Base-by-base conservation (phyloP, 2,329 filamentous ascomycete species). In the Aspergillus sp. region DNA sequence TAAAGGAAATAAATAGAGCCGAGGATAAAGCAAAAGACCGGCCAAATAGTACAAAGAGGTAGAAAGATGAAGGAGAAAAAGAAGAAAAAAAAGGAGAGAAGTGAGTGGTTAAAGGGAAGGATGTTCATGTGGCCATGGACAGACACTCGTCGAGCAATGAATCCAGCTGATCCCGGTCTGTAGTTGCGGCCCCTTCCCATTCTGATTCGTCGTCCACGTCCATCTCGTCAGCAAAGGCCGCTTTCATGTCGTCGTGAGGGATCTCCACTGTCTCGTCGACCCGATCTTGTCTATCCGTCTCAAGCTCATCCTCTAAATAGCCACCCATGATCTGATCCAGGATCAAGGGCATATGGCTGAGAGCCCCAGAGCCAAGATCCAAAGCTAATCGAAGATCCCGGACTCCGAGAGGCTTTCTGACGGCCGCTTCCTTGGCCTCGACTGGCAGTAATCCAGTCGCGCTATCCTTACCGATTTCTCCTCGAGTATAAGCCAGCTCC, bases 291-390 rank as follows among this genome's bases (percentile, higher is more conserved):
- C 61, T 64, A 49, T 69, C 66, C 4, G 61, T 63, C 49, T 88
- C 85, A 9, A 88, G 72, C 62, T 89, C 86, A 46, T 85, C 84
- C 60, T 93, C 88, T 30, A 85, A 76, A 59, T 86, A 89, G 4
- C 78, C 78, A 51, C 82, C 79, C 57, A 83, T 72, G 41, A 95
- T 80, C 45, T 81, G 77, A 38, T 85, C 82, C 29, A 81, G 78
- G 34, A 94, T 73, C 27, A 88, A 75, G 0, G 87, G 88, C 69
- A 93, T 90, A 50, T 87, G 82, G 7, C 82, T 81, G 52, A 94
- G 75, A 49, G 86, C 83, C 28, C 79, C 80, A 45, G 93, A 86
- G 8, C 85, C 82, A 53, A 95, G 77, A 49, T 86, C 80, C 10
- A 94, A 66, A 0, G 87, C 82, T 3, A 95, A 72, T 34, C 85